A percentile compares a stretch with the other conserved stretches of the same genome.
Evolutionary conservation across 768 basidiomycete genomes (phyloP).

Genomic region (Coprinopsis marcescibilis): DNA sequence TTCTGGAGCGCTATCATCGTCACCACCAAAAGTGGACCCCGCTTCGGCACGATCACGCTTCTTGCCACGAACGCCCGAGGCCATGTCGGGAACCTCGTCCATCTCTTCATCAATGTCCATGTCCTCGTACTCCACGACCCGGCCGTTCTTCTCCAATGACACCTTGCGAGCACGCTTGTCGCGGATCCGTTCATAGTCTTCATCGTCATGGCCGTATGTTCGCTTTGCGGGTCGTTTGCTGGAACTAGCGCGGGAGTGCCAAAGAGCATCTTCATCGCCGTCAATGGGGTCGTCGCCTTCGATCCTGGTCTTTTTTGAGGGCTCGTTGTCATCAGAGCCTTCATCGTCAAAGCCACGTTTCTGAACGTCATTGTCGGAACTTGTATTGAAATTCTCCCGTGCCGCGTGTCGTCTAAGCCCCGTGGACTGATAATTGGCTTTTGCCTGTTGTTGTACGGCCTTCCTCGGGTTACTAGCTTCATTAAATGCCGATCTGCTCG

Average conservation of each 20-base stretch:
- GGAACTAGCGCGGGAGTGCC: conserved; percentile 20
- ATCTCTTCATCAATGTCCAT: conserved; percentile 38
- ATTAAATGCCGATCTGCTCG: background rate
- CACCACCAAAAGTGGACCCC: conserved; percentile 63
- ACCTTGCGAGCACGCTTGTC: conserved; percentile 57
- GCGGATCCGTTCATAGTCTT: conserved; percentile 33
- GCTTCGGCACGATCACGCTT: conserved; percentile 76
- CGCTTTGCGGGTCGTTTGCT: conserved; percentile 47
- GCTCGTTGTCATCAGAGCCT: conserved; percentile 28
- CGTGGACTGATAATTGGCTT: background rate
- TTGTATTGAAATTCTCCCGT: conserved; percentile 25
- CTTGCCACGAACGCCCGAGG: conserved; percentile 46
- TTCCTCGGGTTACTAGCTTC: background rate
- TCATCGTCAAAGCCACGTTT: conserved; percentile 32
- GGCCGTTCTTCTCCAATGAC: conserved; percentile 35
- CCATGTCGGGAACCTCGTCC: conserved; percentile 36
- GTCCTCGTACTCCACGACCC: conserved; percentile 38
- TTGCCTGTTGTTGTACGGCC: no score
- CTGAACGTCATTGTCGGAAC: conserved; percentile 22
- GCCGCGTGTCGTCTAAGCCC: conserved; percentile 24
- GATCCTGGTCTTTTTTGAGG: conserved; percentile 47
- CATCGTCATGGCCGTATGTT: conserved; percentile 40
- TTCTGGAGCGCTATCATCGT: conserved; percentile 36
- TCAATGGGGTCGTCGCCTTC: conserved; percentile 43
- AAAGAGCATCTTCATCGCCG: conserved; percentile 43